Conservation (phyloP, 371 early-diverging fungal genomes). For the Mortierella sp. region DNA sequence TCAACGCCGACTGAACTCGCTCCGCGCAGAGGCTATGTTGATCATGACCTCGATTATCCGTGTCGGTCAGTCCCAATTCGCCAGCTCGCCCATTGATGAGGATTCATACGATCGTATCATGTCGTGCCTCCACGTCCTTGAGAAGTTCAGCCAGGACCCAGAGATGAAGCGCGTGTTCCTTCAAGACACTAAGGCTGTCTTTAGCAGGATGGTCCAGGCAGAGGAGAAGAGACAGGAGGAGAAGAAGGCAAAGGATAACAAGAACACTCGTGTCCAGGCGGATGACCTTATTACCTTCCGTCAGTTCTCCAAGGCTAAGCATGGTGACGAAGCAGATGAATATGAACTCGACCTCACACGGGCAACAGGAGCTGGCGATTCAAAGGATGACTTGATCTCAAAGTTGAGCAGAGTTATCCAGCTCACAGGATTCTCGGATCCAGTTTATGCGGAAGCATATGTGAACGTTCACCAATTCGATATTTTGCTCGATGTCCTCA, state of each 20-base stretch:
- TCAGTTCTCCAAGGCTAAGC: slow-evolving; percentile 82
- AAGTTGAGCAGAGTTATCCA: slow-evolving; percentile 94
- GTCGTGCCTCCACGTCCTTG: slow-evolving; percentile 87
- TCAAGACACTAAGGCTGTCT: slow-evolving; percentile 83
- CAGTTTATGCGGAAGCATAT: slow-evolving; percentile 99
- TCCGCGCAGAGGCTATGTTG: slow-evolving; percentile 93
- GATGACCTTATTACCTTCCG: slow-evolving; percentile 92
- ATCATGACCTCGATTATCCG: slow-evolving; percentile 96
- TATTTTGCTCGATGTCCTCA: slow-evolving; percentile 95
- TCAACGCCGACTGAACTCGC: slow-evolving; percentile 70
- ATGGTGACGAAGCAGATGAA: slow-evolving; percentile 76
- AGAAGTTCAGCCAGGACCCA: slow-evolving; percentile 62
- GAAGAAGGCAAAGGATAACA: slow-evolving; percentile 71
- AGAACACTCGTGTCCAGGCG: slow-evolving; percentile 78
- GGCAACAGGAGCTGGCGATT: slow-evolving; percentile 82
- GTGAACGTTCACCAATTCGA: slow-evolving; percentile 97
- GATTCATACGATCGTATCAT: slow-evolving; percentile 94
- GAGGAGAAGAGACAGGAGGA: slow-evolving; percentile 69
- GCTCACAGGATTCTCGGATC: slow-evolving; percentile 97
- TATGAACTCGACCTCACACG: slow-evolving; percentile 89
- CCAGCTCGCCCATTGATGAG: slow-evolving; percentile 90
- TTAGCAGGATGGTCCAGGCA: slow-evolving; percentile 79
- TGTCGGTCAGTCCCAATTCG: slow-evolving; percentile 90
- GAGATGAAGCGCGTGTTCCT: slow-evolving; percentile 78
- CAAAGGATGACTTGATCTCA: slow-evolving; percentile 81